Evolutionary conservation across 2,329 filamentous ascomycete genomes (phyloP).

Genomic region (Claviceps fusiformis): DNA sequence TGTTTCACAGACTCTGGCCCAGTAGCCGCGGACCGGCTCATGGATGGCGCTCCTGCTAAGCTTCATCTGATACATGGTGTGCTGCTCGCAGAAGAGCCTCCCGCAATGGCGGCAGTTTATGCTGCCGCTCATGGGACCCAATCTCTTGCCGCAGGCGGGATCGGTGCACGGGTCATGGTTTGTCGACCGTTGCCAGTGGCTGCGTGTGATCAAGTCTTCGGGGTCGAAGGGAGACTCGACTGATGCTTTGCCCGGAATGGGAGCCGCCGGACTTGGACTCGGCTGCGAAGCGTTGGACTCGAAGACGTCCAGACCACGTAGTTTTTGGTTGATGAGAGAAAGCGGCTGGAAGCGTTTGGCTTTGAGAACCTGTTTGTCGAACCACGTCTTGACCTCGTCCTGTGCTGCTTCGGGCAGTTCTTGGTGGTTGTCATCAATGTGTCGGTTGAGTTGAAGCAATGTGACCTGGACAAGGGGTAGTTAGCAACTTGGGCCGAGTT

Average conservation of each 20-base stretch:
- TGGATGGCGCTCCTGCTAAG: conserved; percentile 77
- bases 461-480: conserved; percentile 49
- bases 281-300: conserved; percentile 67
- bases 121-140: conserved; percentile 67
- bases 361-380: conserved; percentile 86
- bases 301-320: conserved; percentile 85
- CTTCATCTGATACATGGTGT: conserved; percentile 99
- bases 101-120: conserved; percentile 93
- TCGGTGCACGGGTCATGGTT: conserved; percentile 74
- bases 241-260: conserved; percentile 22
- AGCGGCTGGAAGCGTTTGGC: conserved; percentile 88
- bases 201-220: conserved; percentile 75
- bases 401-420: conserved; percentile 80
- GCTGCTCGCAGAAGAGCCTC: conserved; percentile 86
- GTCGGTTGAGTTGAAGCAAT: conserved; percentile 74
- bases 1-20: conserved; percentile 96
- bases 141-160: conserved; percentile 65
- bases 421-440: conserved; percentile 78
- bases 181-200: conserved; percentile 75
- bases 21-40: conserved; percentile 78
- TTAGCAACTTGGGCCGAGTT: neutral
- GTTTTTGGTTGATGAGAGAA: conserved; percentile 81
- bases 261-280: conserved; percentile 14
- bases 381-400: conserved; percentile 94
- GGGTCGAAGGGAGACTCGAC: conserved; percentile 48